A percentile compares a stretch with the other conserved stretches of the same genome.
Conservation (phyloP, 2,329 filamentous ascomycete species). For the Zymoseptoria crescenta region DNA sequence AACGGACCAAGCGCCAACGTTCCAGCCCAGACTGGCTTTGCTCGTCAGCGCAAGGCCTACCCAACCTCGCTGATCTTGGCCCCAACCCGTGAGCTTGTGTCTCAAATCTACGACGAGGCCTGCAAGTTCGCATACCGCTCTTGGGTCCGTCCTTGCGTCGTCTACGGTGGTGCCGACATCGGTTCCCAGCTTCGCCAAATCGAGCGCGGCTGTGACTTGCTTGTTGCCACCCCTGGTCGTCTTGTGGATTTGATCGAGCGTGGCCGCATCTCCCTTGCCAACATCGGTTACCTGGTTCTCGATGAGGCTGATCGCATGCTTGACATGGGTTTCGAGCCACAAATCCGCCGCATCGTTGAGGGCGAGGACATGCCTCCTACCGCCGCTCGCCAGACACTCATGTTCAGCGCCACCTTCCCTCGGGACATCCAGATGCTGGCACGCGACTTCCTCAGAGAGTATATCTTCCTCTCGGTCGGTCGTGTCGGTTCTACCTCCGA, state of each 20-base stretch:
- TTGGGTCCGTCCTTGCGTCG: slow-evolving; percentile 96
- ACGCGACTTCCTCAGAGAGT: slow-evolving; percentile 97
- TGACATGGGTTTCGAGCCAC: slow-evolving; percentile 99
- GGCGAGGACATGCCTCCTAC: slow-evolving; percentile 94
- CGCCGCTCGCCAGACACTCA: slow-evolving; percentile 85
- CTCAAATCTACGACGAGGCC: slow-evolving; percentile 94
- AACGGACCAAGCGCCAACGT: slow-evolving; percentile 71
- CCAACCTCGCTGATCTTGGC: slow-evolving; percentile 93
- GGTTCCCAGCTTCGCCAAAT: slow-evolving; percentile 97
- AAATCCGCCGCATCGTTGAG: slow-evolving; percentile 97
- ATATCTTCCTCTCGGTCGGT: slow-evolving; percentile 96
- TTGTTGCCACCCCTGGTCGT: slow-evolving; percentile 95
- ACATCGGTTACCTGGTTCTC: slow-evolving; percentile 98
- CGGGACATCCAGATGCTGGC: slow-evolving; percentile 99
- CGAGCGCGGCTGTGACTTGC: slow-evolving; percentile 91
- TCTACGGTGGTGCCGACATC: slow-evolving; percentile 98
- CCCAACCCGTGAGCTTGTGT: slow-evolving; percentile 95
- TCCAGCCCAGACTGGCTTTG: slow-evolving; percentile 62
- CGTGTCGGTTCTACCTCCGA: slow-evolving; percentile 99
- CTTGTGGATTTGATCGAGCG: slow-evolving; percentile 97
- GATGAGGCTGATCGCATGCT: slow-evolving; percentile 99
- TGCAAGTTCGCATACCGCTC: slow-evolving; percentile 98
- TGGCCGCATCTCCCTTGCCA: slow-evolving; percentile 91
- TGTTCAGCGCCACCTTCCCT: slow-evolving; percentile 99
- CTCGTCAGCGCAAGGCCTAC: slow-evolving; percentile 94